Base-by-base conservation (phyloP, 768 basidiomycete species). In the Fomitopsis serialis region DNA sequence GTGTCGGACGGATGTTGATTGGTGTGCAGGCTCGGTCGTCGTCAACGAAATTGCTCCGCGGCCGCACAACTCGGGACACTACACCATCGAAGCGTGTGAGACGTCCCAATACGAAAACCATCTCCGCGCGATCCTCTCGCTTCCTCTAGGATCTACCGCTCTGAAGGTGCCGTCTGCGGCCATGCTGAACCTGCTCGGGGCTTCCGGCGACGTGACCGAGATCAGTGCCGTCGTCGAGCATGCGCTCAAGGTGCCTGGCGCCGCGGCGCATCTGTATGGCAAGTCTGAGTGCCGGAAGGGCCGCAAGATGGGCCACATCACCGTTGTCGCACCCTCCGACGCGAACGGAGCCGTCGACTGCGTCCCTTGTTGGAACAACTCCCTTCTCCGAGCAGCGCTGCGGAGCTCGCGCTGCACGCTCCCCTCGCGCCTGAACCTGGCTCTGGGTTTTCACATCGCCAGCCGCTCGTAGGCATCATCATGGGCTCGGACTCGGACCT, bases 401-500 rank as follows among this genome's bases (percentile, higher is more conserved):
- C 71, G 9, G 87, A 89, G 53, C 64, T 80, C 19, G 75, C 78
- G 35, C 58, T 73, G 4, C 80, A 82, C 66, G 76, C 81, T 0
- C 80, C 88, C 0, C 60, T 66, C 0, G 61, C 74, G 0, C 74
- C 77, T 1, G 51, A 61, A 2, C 71, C 76, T 1, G 72, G 75
- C 1, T 72, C 75, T 17, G 80, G 81, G 1, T 75, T 79, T 64
- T 80, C 91, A 7, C 79, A 85, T 63, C 66, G 70, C 0, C 74
- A 81, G 48, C 94, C 96, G 6, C 77, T 98, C 11, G 90, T 98
- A 0, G 88, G 90, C 0, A 79, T 99, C 54, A 94, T 99, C 67
- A 99, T 98, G 97, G 97, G 97, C 17, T 96, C 93, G 10, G 96
- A 98, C 70, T 98, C 96, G 13, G 97, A 99, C 67, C 74, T 99